Base-by-base conservation (phyloP, 495 filamentous ascomycete species). In the Penicillium diatomitis region DNA sequence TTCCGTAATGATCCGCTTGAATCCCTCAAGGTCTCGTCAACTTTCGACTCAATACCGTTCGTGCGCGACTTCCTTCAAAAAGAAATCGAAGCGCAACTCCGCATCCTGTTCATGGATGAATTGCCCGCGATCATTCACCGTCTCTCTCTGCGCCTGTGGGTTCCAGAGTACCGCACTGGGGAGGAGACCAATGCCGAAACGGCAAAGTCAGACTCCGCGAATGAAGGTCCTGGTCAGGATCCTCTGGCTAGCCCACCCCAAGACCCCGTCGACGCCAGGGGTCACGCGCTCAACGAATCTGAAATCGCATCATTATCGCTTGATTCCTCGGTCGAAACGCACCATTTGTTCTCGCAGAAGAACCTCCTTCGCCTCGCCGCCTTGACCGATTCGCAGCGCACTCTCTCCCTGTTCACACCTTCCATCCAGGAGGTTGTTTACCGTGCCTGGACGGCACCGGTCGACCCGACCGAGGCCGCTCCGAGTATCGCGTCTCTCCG, bases 1-100 rank as follows among this genome's bases (percentile, higher is more conserved):
- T 98, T 98, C 57, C 85, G 92, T 54, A 97, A 98, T 76, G 92
- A 98, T 66, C 92, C 92, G 2, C 81, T 98, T 46, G 92, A 98
- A 58, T 96, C 90, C 9, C 82, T 98, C 53, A 97, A 96, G 72
- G 92, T 98, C 52, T 96, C 92, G 3, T 95, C 89, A 49, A 98
- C 92, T 29, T 98, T 97, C 64, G 92, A 98, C 70, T 95, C 92
- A 8, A 98, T 98, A 57, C 91, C 91, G 7, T 98, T 97, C 56
- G 91, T 98, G 47, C 83, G 91, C 48, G 91, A 97, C 61, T 98
- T 96, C 66, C 74, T 98, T 41, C 92, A 98, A 60, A 89, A 86
- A 59, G 94, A 91, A 48, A 98, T 98, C 58, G 92, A 98, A 68
- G 83, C 76, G n/a, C 92, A 97, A 63, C 70, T 98, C 33, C 80